Evolutionary conservation across 768 basidiomycete genomes (phyloP), one percentile per base, ranked within the genome.

Genomic region (Lactarius hatsudake): DNA sequence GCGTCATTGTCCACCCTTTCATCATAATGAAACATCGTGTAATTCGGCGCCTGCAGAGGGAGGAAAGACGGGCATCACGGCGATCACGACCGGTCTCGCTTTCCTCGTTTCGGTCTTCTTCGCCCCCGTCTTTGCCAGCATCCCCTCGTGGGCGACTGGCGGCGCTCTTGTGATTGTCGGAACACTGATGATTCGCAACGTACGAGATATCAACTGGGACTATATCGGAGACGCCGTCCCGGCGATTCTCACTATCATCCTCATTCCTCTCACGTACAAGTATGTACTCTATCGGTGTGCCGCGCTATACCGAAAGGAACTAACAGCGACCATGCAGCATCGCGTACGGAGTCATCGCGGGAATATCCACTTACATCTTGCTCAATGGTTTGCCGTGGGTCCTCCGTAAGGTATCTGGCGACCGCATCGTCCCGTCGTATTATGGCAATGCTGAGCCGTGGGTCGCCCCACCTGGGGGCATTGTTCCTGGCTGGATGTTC

Each of bases 21-120:
- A 81, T 30, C 17, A 5, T 30, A 7, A 34, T 1, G 10, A 12
- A 23, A 12, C 54, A 2, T 53, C 17, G 10, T 2, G 26, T 23
- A 6, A 72, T 66, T 67, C 59, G 32, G 67, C 69, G 28, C 61
- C 62, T 54, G 66, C 74, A 82, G 93, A 95, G 85, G 93, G 93
- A 40, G 93, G 93, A 43, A 91, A 89, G 80, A 95, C 93, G 0
- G 93, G 93, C 32, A 77, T 95, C 60, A 89, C 93, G 0, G 93
- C 89, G 4, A 82, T 94, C 63, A 81, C 83, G 17, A 86, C 85
- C 3, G 89, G 89, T 8, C 72, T 92, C 54, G 84, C 86, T 71
- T 94, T 95, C 83, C 89, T 94, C 74, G 77, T 95, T 56, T 90
- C 86, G 3, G 81, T 95, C 63, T 95, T 95, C 82, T 95, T 95